Evolutionary conservation across 345 rosid genomes (phyloP).

Genomic region (Trapa incisa): DNA sequence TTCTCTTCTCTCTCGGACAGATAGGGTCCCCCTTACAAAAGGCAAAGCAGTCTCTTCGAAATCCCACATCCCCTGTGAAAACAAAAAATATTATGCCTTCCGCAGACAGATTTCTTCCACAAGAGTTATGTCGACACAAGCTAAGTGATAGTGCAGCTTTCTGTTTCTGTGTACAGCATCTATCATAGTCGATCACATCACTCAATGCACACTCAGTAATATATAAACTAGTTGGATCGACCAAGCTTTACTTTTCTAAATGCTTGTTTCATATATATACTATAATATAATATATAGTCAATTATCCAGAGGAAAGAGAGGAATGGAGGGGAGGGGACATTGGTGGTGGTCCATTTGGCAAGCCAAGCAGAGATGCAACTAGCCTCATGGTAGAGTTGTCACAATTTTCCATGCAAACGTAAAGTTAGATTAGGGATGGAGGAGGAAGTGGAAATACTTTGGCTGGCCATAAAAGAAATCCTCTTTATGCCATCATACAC

Average conservation of each 20-base stretch:
- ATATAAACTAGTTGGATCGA: too few relatives aligned
- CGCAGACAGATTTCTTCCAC: too few relatives aligned
- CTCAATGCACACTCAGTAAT: too few relatives aligned
- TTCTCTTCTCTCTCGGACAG: too few relatives aligned
- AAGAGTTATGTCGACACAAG: too few relatives aligned
- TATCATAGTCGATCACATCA: too few relatives aligned
- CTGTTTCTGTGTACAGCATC: not conserved
- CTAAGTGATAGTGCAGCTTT: not conserved
- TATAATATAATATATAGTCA: too few relatives aligned
- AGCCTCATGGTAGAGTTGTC: constrained; percentile 59
- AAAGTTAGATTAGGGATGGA: constrained; percentile 22
- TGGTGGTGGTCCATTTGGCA: constrained; percentile 18
- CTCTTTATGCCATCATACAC: too few relatives aligned
- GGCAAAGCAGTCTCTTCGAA: not conserved
- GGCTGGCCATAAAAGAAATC: too few relatives aligned
- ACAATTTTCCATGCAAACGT: constrained; percentile 19
- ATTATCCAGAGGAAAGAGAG: too few relatives aligned
- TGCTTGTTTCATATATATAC: not conserved
- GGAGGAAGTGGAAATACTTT: not conserved
- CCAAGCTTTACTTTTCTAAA: not conserved
- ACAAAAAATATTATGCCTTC: not conserved
- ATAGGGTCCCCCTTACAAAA: not conserved
- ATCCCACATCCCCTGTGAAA: not conserved
- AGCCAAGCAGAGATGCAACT: constrained; percentile 26
- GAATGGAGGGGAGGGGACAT: too few relatives aligned